A percentile compares a stretch with the other conserved stretches of the same genome.
Conservation (phyloP, 1,284 basidiomycete genomes). For the Heliocybe sulcata region DNA sequence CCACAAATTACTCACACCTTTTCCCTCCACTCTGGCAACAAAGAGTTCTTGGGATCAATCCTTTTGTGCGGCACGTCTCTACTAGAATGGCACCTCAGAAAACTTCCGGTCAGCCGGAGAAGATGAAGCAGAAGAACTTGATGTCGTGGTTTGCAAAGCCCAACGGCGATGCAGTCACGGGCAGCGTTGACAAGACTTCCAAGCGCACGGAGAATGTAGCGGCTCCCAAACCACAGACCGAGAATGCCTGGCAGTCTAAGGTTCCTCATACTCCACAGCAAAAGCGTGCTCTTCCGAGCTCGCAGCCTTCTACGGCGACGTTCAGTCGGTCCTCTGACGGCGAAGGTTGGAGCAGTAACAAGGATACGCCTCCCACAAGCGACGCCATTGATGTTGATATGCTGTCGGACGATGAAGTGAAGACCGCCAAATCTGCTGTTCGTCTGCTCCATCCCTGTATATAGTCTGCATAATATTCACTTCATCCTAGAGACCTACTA, state of each 20-base stretch:
- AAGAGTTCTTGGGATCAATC: background rate
- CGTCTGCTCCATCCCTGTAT: constrained; percentile 11
- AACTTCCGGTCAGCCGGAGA: constrained; percentile 31
- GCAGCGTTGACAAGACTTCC: constrained; percentile 2
- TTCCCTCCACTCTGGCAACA: background rate
- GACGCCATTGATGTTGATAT: constrained; percentile 71
- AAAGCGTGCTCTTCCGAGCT: constrained; percentile 10
- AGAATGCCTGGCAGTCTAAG: constrained; percentile 9
- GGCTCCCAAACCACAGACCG: constrained; percentile 11
- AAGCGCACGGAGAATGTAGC: too few species aligned
- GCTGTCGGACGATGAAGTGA: constrained; percentile 39
- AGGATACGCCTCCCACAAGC: constrained; percentile 66
- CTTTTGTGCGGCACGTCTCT: background rate
- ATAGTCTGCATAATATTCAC: background rate
- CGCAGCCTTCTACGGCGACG: constrained; percentile 21
- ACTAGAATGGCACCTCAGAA: background rate
- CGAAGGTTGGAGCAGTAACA: constrained; percentile 28
- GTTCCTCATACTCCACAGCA: constrained; percentile 14
- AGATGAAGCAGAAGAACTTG: constrained; percentile 68
- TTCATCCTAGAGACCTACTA: constrained; percentile 28
- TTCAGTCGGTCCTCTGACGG: constrained; percentile 42
- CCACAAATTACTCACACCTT: background rate
- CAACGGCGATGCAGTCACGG: constrained; percentile 15
- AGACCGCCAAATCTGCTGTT: constrained; percentile 24
- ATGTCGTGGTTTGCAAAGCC: constrained; percentile 60